A percentile compares a stretch with the other conserved stretches of the same genome.
These are phyloP conservation scores for Colletotrichum sp. DNA, from an alignment of 2,329 filamentous ascomycete species.

Conservation along the genomic window DNA sequence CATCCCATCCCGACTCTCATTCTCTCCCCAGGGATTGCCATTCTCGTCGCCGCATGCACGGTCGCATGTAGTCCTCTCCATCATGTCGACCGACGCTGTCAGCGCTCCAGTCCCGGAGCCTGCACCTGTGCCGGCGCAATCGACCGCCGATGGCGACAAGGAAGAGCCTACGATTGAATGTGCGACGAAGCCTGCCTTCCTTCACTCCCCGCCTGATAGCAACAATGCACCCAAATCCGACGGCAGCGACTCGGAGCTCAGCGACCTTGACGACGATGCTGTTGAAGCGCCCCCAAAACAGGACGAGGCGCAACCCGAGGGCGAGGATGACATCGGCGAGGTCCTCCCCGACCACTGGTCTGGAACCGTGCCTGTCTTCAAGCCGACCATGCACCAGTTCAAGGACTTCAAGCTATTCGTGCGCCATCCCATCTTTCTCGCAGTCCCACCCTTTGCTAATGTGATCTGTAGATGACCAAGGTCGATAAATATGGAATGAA, in stretches of 20 bases:
- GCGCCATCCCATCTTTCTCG: conserved; percentile 35
- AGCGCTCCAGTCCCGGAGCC: conserved; percentile 50
- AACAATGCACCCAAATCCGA: conserved; percentile 66
- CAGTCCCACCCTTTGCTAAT: conserved; percentile 26
- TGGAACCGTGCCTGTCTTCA: conserved; percentile 91
- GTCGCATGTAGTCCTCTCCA: conserved; percentile 50
- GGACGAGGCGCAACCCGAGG: conserved; percentile 22
- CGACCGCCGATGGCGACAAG: conserved; percentile 25
- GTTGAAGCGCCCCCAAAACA: conserved; percentile 29
- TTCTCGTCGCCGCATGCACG: conserved; percentile 20
- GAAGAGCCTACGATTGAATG: conserved; percentile 32
- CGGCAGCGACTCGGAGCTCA: conserved; percentile 68
- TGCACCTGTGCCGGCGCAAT: conserved; percentile 26
- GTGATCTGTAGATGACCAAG: conserved; percentile 67
- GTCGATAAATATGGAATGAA: conserved; percentile 97
- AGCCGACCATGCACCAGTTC: conserved; percentile 94
- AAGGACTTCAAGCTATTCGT: conserved; percentile 92
- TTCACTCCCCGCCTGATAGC: conserved; percentile 69
- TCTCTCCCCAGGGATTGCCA: neutral
- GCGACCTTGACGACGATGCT: conserved; percentile 65
- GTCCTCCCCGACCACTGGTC: conserved; percentile 88
- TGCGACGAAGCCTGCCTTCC: conserved; percentile 50
- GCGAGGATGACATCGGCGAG: conserved; percentile 69
- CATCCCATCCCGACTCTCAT: neutral
- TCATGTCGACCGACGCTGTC: conserved; percentile 63